Evolutionary conservation across 805 yeast genomes (phyloP).

Genomic region (Pichia kluyveri): DNA sequence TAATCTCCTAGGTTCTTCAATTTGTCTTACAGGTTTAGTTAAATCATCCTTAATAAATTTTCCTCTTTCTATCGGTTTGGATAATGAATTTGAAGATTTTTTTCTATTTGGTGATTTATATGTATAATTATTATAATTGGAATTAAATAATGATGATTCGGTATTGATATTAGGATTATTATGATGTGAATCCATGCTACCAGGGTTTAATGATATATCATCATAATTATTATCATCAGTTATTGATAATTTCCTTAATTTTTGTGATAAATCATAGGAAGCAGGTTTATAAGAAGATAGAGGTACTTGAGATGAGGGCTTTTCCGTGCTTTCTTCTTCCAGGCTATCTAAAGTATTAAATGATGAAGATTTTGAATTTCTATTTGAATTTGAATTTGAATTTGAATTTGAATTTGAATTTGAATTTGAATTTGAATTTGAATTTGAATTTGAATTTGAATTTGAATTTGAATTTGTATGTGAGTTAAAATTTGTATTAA

Average conservation of each 20-base stretch:
- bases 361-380: conserved; percentile 8
- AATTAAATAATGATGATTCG: not conserved
- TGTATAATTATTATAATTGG: not conserved
- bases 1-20: conserved; percentile 37
- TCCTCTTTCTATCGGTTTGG: too few species aligned
- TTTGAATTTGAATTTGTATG: too few species aligned
- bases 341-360: conserved; percentile 14
- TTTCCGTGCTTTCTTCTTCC: conserved; percentile 9
- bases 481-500: too few species aligned
- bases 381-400: not conserved
- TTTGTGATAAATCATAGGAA: conserved; percentile 34
- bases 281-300: conserved; percentile 33
- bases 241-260: conserved; percentile 26
- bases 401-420: too few species aligned
- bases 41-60: not conserved
- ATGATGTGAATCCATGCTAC: not conserved
- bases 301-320: not conserved
- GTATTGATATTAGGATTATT: not conserved
- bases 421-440: conserved; percentile 1
- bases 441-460: not conserved
- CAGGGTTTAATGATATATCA: not conserved
- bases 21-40: conserved; percentile 25
- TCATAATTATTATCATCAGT: conserved; percentile 3
- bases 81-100: too few species aligned
- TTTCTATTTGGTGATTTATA: not conserved